Evolutionary conservation across 768 basidiomycete genomes (phyloP).

Genomic region (Porphyrellus cyaneotinctus): DNA sequence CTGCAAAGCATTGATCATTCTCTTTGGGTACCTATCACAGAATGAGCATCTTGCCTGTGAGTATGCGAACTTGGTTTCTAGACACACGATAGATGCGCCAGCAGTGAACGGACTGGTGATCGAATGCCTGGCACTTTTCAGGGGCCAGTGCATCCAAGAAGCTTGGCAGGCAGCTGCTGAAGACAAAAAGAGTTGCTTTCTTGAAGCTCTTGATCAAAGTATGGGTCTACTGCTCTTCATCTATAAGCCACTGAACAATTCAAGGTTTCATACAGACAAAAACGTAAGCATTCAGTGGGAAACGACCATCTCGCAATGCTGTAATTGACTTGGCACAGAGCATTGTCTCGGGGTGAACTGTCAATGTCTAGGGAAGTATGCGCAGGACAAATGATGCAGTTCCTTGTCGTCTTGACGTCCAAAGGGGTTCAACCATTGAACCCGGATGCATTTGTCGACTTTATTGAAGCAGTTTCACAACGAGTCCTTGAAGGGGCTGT

Average conservation of each 20-base stretch:
- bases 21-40: slow-evolving; percentile 22
- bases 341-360: slow-evolving; percentile 6
- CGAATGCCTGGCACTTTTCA: slow-evolving; percentile 16
- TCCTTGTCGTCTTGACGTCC: slow-evolving; percentile 20
- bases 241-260: slow-evolving; percentile 1
- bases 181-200: slow-evolving; percentile 11
- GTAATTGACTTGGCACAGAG: slow-evolving; percentile 8
- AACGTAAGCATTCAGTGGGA: slow-evolving; percentile 10
- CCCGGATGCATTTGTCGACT: slow-evolving; percentile 1
- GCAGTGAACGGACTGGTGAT: slow-evolving; percentile 21
- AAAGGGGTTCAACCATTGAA: slow-evolving; percentile 13
- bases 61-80: slow-evolving; percentile 2
- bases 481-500: slow-evolving; percentile 11
- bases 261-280: slow-evolving; percentile 15
- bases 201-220: slow-evolving; percentile 20
- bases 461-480: slow-evolving; percentile 15
- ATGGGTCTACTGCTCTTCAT: neutral
- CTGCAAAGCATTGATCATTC: slow-evolving; percentile 27
- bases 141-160: slow-evolving; percentile 9
- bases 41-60: slow-evolving; percentile 19
- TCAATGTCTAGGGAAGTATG: slow-evolving; percentile 1
- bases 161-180: slow-evolving; percentile 20
- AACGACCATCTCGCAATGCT: neutral
- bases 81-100: neutral
- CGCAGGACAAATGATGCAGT: slow-evolving; percentile 24